Base-by-base conservation (phyloP, 208 protist species). In the Crithidia mellificae region DNA sequence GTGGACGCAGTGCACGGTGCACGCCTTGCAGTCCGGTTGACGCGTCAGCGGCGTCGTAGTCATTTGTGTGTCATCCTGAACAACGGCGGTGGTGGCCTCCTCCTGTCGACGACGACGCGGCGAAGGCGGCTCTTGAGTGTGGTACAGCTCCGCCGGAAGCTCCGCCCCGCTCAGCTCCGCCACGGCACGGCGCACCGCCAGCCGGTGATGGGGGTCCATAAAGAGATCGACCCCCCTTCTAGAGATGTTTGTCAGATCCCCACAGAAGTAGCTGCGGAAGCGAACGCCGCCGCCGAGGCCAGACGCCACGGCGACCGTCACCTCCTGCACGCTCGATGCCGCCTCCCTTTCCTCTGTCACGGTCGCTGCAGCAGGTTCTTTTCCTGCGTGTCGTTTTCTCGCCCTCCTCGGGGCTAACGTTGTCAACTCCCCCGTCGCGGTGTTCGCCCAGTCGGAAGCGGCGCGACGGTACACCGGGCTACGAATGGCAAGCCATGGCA, bases 1-100 rank as follows among this genome's bases (percentile, higher is more conserved):
- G 24, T 72, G 66, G 1, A 72, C 47, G 29, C 66, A 72, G 20
- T 64, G 66, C 12, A 72, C 62, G 6, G 12, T 22, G 22, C 66
- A 72, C 11, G 55, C 66, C 7, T 1, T 27, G 27, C 66, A 72
- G 17, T 46, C 41, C 41, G 41, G 15, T 17, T 19, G 8, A n/a
- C 41, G 8, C 17, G 12, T n/a, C 41, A 6, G 8, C 17, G 8
- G 41, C 3, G 12, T 46, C 17, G 8, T 15, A 2, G 12, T 46
- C 3, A 4, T 46, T 46, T 4, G n/a, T 15, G 41, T 20, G 8
- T 46, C 8, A 4, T 46, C 17, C 41, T n/a, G 41, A 11, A 11
- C 34, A 11, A 11, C 34, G 34, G 34, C n/a, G n/a, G n/a, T n/a
- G n/a, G n/a, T n/a, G n/a, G n/a, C n/a, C n/a, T n/a, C n/a, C n/a